phyloP scores from a whole-genome alignment of 768 basidiomycete genomes.

The Xerocomellus chrysenteron region DNA sequence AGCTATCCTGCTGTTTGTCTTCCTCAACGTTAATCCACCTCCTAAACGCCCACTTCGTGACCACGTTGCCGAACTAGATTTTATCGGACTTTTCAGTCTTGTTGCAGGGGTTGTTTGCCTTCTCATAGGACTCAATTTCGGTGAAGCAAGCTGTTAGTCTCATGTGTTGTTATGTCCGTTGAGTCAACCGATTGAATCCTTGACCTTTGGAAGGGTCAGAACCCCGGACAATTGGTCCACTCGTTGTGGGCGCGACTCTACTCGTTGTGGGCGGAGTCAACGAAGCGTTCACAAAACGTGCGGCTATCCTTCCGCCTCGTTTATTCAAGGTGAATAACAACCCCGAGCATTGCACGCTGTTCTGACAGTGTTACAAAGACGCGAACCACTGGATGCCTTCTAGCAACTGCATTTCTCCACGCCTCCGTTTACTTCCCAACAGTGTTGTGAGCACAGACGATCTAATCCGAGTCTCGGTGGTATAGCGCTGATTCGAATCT shows the following conservation, averaged over 20 bases:
- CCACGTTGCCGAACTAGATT: slow-evolving; percentile 66
- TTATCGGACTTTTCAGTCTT: slow-evolving; percentile 60
- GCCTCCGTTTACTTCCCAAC: slow-evolving; percentile 57
- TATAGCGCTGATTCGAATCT: neutral
- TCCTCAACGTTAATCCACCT: slow-evolving; percentile 73
- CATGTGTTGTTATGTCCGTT: neutral
- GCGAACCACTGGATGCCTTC: slow-evolving; percentile 63
- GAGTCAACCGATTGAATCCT: neutral
- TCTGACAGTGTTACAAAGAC: slow-evolving; percentile 42
- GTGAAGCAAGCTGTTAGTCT: slow-evolving; percentile 61
- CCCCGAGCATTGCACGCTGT: neutral
- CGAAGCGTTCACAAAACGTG: slow-evolving; percentile 59
- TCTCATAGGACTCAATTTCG: slow-evolving; percentile 68
- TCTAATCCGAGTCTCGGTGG: no score
- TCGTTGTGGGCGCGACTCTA: slow-evolving; percentile 52
- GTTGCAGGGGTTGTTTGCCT: slow-evolving; percentile 65
- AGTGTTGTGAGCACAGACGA: slow-evolving; percentile 20
- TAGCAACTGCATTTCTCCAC: slow-evolving; percentile 60
- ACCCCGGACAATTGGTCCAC: slow-evolving; percentile 53
- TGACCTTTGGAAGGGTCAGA: slow-evolving; percentile 45
- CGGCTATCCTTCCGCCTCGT: slow-evolving; percentile 72
- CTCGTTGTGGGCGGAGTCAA: slow-evolving; percentile 53
- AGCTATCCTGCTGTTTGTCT: slow-evolving; percentile 59
- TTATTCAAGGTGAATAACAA: slow-evolving; percentile 55
- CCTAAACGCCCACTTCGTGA: slow-evolving; percentile 54